phyloP scores from a whole-genome alignment of 371 early-diverging fungal genomes.

The Mucor piriformis region DNA sequence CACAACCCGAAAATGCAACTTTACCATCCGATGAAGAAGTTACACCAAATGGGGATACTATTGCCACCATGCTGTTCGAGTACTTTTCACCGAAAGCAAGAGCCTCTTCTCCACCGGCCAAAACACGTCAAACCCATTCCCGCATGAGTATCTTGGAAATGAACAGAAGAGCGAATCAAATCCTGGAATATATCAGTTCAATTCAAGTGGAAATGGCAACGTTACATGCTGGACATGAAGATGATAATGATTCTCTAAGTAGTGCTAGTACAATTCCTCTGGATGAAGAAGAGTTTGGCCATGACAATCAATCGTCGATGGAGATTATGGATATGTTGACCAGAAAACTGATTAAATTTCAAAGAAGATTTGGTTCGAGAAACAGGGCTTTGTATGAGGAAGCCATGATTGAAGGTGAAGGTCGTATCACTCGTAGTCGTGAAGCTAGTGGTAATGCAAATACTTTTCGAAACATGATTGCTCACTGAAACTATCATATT shows the following conservation, averaged over 20 bases:
- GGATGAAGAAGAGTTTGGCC: conserved; percentile 21
- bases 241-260: conserved; percentile 26
- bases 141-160: conserved; percentile 58
- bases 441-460: conserved; percentile 16
- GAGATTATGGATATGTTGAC: conserved; percentile 54
- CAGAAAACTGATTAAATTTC: conserved; percentile 46
- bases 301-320: conserved; percentile 29
- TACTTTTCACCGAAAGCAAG: conserved; percentile 28
- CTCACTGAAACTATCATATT: conserved; percentile 8
- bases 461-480: conserved; percentile 15
- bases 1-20: conserved; percentile 13
- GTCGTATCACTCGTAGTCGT: conserved; percentile 28
- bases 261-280: conserved; percentile 36
- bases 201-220: conserved; percentile 56
- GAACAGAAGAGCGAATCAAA: conserved; percentile 60
- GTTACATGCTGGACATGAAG: background rate
- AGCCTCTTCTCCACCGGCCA: conserved; percentile 46
- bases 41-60: conserved; percentile 4
- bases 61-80: conserved; percentile 24
- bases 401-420: conserved; percentile 20
- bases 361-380: conserved; percentile 44
- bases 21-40: conserved; percentile 6
- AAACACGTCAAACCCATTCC: conserved; percentile 46
- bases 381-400: conserved; percentile 11
- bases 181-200: conserved; percentile 62